Evolutionary conservation across 2,329 filamentous ascomycete species (phyloP).

Genomic region (Ascochyta rabiei): DNA sequence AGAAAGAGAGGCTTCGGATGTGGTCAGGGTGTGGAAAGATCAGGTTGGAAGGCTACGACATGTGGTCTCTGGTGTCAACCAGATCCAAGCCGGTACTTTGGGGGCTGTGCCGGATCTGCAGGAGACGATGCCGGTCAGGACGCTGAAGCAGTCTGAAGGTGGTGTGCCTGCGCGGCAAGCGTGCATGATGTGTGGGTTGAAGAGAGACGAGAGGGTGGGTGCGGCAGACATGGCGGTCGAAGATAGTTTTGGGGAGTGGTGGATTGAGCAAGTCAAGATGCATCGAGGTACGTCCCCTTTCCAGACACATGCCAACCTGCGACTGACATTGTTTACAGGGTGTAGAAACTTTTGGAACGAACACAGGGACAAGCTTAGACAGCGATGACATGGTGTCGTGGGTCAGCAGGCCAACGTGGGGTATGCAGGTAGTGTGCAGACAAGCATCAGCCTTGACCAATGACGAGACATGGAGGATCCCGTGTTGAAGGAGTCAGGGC

Average conservation of each 20-base stretch:
- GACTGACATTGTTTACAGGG: conserved; percentile 48
- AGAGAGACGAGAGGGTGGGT: conserved; percentile 79
- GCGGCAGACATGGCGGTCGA: conserved; percentile 79
- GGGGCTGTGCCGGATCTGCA: conserved; percentile 70
- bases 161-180: conserved; percentile 74
- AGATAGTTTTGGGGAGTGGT: conserved; percentile 97
- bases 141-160: conserved; percentile 65
- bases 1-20: conserved; percentile 82
- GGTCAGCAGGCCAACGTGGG: not conserved
- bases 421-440: not conserved
- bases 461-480: not conserved
- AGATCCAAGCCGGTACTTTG: conserved; percentile 49
- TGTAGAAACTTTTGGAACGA: conserved; percentile 87
- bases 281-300: conserved; percentile 64
- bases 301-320: not conserved
- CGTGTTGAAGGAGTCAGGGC: not conserved
- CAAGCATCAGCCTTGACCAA: not conserved
- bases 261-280: conserved; percentile 71
- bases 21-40: conserved; percentile 75
- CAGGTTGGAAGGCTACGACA: conserved; percentile 77
- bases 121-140: conserved; percentile 71
- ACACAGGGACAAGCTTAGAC: conserved; percentile 72
- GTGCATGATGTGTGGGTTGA: conserved; percentile 86
- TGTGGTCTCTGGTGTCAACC: conserved; percentile 70
- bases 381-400: conserved; percentile 59